Evolutionary conservation across 352 stramenopile species (phyloP), one percentile per base, ranked within the genome.

Genomic region (Pythium oligandrum): DNA sequence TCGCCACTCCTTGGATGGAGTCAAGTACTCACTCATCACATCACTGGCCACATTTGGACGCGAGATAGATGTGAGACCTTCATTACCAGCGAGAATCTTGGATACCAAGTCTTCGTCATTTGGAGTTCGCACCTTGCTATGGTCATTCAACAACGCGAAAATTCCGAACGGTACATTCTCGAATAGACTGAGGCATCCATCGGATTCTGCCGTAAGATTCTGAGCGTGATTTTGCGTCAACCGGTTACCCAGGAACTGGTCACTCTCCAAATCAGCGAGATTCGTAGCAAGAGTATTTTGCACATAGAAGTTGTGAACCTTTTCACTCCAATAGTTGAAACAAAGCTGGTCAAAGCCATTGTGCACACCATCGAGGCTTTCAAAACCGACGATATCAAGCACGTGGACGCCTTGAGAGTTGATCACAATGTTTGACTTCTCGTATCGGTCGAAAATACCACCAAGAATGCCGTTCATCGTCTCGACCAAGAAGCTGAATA

Each of bases 271-370:
- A 26, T 86, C 75, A 1, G 64, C 62, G 6, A 85, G 77, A 46
- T 83, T 85, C 9, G 82, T 78, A 3, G 77, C 70, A 12, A 88
- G 48, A 6, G 78, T 90, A 55, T 86, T 86, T 61, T 88, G 75
- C 34, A 91, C 68, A 61, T 87, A 93, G 48, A 90, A 90, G 39
- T 75, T 75, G 55, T 87, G 78, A 17, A 88, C 75, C 42, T 91
- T 93, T 56, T 93, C 80, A 53, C 78, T 87, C 83, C 83, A 93
- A 57, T 93, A 93, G 45, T 93, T 90, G 48, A 82, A 83, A 46
- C 80, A 90, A 8, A 91, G 65, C 57, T 90, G 78, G 51, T 91
- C 78, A 44, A 93, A 90, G 17, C 76, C 79, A 44, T 88, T 88
- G 38, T 78, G 58, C n/a, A 67, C 62, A 8, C 39, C 62, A 30